phyloP scores from a whole-genome alignment of 1,284 basidiomycete genomes.

The Pascua guehoae region DNA sequence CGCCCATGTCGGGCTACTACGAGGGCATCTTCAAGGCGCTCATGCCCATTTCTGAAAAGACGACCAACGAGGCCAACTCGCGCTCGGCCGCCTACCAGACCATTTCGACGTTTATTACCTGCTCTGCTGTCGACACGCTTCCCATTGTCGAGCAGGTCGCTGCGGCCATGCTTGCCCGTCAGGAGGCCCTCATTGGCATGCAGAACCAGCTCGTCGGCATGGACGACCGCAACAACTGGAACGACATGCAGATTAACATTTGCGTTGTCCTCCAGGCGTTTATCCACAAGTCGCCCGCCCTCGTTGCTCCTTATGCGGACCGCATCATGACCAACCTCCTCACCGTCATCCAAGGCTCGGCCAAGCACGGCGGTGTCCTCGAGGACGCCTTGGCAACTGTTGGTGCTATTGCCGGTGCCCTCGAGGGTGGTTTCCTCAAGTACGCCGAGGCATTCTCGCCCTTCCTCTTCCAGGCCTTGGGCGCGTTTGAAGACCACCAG shows the following conservation, averaged over 20 bases:
- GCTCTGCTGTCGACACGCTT: constrained; percentile 77
- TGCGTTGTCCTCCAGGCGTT: constrained; percentile 84
- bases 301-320: constrained; percentile 85
- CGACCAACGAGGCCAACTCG: constrained; percentile 85
- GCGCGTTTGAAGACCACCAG: constrained; percentile 90
- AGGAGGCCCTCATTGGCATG: constrained; percentile 81
- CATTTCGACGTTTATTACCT: constrained; percentile 77
- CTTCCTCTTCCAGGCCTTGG: constrained; percentile 83
- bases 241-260: constrained; percentile 93
- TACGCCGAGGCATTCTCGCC: constrained; percentile 89
- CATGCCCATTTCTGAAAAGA: constrained; percentile 73
- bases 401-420: constrained; percentile 74
- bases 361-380: constrained; percentile 90
- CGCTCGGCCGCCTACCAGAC: constrained; percentile 96
- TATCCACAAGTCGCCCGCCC: constrained; percentile 74
- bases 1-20: constrained; percentile 81
- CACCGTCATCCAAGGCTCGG: constrained; percentile 76
- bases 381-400: constrained; percentile 96
- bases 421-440: constrained; percentile 79
- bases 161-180: constrained; percentile 75
- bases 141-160: constrained; percentile 77
- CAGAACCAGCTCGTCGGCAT: constrained; percentile 90
- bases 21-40: constrained; percentile 80
- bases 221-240: constrained; percentile 98
- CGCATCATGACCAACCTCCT: constrained; percentile 92